A percentile compares a stretch with the other conserved stretches of the same genome.
Evolutionary conservation across 108 stramenopile genomes (phyloP).

Genomic region (Cyclotella choctawhatcheeana): DNA sequence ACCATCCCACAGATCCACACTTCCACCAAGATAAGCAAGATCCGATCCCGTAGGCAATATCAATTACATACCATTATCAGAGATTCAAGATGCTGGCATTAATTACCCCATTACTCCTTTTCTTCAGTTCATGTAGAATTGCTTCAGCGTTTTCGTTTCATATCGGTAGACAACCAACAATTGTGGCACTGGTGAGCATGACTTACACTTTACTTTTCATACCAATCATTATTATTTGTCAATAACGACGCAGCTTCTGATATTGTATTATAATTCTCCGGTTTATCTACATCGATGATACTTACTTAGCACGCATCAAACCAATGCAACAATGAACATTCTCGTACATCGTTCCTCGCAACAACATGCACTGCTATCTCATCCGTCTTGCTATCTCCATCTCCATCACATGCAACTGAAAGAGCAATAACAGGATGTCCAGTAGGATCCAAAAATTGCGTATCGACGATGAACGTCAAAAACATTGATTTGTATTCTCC

Average conservation of each 20-base stretch:
- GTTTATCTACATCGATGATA: too few species aligned
- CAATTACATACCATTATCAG: too few species aligned
- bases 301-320: slow-evolving; percentile 9
- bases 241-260: too few species aligned
- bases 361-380: background rate
- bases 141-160: slow-evolving; percentile 10
- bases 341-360: slow-evolving; percentile 1
- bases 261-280: too few species aligned
- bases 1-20: too few species aligned
- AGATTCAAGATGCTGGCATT: too few species aligned
- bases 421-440: slow-evolving; percentile 23
- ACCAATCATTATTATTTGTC: too few species aligned
- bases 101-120: too few species aligned
- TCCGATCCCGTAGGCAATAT: too few species aligned
- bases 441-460: slow-evolving; percentile 55
- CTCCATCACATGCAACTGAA: background rate
- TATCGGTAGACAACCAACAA: background rate
- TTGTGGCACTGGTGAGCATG: slow-evolving; percentile 2
- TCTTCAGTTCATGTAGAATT: background rate
- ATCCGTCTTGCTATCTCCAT: slow-evolving; percentile 1
- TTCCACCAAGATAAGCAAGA: too few species aligned
- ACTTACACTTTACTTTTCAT: background rate
- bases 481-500: slow-evolving; percentile 69
- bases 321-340: slow-evolving; percentile 3
- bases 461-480: slow-evolving; percentile 72